These are phyloP conservation scores for Aureobasidium sp. DNA, from an alignment of 2,329 filamentous ascomycete species.

Conservation along the genomic window DNA sequence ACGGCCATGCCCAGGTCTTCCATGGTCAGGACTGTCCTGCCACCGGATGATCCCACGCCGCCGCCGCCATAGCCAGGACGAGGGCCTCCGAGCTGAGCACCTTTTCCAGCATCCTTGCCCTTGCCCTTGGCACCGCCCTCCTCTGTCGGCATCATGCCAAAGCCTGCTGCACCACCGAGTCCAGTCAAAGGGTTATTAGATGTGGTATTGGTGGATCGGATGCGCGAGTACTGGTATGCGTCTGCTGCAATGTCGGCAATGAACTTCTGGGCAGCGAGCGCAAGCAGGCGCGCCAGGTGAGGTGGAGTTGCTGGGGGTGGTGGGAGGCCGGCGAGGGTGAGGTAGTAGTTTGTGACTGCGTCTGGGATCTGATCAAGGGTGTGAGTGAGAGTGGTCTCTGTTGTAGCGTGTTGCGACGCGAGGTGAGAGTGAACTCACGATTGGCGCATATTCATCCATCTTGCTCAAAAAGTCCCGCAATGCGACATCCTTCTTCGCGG, in stretches of 20 bases:
- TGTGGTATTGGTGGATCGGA: conserved; percentile 84
- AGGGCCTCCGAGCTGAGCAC: conserved; percentile 39
- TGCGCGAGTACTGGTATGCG: conserved; percentile 94
- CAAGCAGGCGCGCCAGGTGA: conserved; percentile 83
- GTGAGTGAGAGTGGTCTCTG: not conserved
- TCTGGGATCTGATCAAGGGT: conserved; percentile 71
- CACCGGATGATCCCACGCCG: conserved; percentile 79
- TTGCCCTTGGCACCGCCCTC: conserved; percentile 41
- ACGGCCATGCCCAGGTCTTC: conserved; percentile 98
- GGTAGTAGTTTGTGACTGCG: conserved; percentile 95
- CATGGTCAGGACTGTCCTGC: conserved; percentile 93
- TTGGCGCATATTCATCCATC: conserved; percentile 97
- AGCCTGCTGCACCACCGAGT: conserved; percentile 65
- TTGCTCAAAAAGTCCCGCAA: conserved; percentile 87
- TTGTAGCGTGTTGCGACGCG: not conserved
- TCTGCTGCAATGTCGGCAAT: conserved; percentile 95
- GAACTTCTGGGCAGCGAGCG: conserved; percentile 98
- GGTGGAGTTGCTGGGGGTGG: conserved; percentile 85
- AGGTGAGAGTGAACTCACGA: conserved; percentile 53
- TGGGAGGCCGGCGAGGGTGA: conserved; percentile 88
- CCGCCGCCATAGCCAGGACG: conserved; percentile 62
- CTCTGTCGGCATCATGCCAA: conserved; percentile 51
- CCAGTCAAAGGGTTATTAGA: conserved; percentile 88
- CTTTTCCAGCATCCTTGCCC: conserved; percentile 28
- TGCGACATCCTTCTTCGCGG: conserved; percentile 82